phyloP scores from a whole-genome alignment of 352 stramenopile species.

The Pythium apleroticum region DNA sequence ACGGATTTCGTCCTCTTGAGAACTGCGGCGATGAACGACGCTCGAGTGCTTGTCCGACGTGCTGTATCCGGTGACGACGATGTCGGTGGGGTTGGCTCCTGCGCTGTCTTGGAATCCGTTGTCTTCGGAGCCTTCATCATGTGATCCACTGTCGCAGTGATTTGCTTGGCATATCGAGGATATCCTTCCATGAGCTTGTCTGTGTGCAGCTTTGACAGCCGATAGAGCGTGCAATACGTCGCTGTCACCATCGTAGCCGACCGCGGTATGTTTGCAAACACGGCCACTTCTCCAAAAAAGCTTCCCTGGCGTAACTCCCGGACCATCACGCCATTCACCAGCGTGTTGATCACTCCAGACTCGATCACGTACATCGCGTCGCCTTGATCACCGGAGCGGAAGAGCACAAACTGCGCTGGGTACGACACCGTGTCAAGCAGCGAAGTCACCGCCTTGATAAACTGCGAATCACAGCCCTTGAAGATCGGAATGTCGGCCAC shows the following conservation, averaged over 20 bases:
- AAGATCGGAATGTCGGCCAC: conserved; percentile 64
- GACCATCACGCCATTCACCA: conserved; percentile 63
- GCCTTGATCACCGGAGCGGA: conserved; percentile 53
- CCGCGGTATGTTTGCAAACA: conserved; percentile 62
- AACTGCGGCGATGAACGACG: conserved; percentile 7
- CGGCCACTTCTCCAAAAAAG: conserved; percentile 67
- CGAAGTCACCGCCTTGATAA: conserved; percentile 55
- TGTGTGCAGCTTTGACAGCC: conserved; percentile 44
- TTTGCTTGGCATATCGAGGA: conserved; percentile 42
- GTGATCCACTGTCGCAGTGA: conserved; percentile 38
- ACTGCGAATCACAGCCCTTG: conserved; percentile 50
- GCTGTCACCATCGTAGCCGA: conserved; percentile 60
- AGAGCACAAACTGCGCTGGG: conserved; percentile 56
- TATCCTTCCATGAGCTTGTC: conserved; percentile 61
- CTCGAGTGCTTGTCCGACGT: conserved; percentile 3
- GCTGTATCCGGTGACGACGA: neutral
- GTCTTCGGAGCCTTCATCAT: conserved; percentile 34
- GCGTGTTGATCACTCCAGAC: conserved; percentile 57
- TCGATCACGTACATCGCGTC: conserved; percentile 76
- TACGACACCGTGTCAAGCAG: conserved; percentile 58
- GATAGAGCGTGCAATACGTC: conserved; percentile 69
- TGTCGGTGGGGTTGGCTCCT: conserved; percentile 8
- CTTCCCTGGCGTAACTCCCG: conserved; percentile 64
- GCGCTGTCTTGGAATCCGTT: neutral
- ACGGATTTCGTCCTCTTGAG: neutral